phyloP scores from a whole-genome alignment of 805 yeast genomes.

The Candida railenensis region DNA sequence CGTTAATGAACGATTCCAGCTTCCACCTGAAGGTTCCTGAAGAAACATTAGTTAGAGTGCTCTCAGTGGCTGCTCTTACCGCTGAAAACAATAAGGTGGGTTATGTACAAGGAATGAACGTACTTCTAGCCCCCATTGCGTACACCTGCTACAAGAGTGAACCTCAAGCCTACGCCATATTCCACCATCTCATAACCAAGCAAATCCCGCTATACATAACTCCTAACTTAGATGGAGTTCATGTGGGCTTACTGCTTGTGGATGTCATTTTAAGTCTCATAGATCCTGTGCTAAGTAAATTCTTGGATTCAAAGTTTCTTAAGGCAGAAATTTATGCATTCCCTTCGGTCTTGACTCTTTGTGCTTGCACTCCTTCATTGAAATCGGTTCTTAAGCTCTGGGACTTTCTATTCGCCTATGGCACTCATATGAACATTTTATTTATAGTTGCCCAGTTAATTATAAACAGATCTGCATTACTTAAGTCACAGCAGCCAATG shows the following conservation, averaged over 20 bases:
- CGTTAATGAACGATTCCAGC: slow-evolving; percentile 68
- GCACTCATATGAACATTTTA: slow-evolving; percentile 81
- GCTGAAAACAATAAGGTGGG: slow-evolving; percentile 28
- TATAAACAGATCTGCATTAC: slow-evolving; percentile 60
- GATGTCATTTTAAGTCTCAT: slow-evolving; percentile 69
- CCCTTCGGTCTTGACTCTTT: slow-evolving; percentile 76
- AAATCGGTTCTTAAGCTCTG: slow-evolving; percentile 73
- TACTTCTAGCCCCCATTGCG: slow-evolving; percentile 78
- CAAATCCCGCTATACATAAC: slow-evolving; percentile 78
- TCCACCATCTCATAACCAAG: slow-evolving; percentile 57
- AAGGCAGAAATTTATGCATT: slow-evolving; percentile 87
- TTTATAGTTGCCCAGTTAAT: slow-evolving; percentile 83
- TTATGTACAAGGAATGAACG: slow-evolving; percentile 93
- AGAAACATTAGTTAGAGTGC: slow-evolving; percentile 60
- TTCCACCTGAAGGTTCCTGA: slow-evolving; percentile 72
- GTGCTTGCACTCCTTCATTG: slow-evolving; percentile 87
- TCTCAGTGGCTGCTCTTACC: slow-evolving; percentile 69
- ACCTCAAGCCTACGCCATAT: slow-evolving; percentile 78
- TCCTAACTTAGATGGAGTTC: slow-evolving; percentile 78
- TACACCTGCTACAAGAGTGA: slow-evolving; percentile 70
- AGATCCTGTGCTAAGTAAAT: slow-evolving; percentile 67
- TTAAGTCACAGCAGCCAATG: slow-evolving; percentile 70
- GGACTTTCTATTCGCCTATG: slow-evolving; percentile 92
- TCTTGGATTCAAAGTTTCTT: slow-evolving; percentile 60
- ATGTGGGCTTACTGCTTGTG: slow-evolving; percentile 71